Base-by-base conservation (phyloP, 2,329 filamentous ascomycete genomes). In the Nigrospora oryzae region DNA sequence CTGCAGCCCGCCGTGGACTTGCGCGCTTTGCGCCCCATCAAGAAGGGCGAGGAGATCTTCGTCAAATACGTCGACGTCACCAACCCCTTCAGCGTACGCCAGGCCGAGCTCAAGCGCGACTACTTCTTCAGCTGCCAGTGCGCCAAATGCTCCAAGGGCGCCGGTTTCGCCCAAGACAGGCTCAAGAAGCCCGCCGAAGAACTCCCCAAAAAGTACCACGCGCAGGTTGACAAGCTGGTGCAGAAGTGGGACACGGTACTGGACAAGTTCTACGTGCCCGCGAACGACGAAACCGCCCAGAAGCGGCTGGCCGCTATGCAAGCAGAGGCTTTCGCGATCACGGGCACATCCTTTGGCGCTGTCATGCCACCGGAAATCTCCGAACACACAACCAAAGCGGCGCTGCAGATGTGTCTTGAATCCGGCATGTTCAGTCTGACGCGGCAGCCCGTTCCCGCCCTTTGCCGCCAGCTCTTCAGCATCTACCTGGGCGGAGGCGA, bases 121-220 rank as follows among this genome's bases (percentile, higher is more conserved):
- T 75, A 73, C 60, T 66, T 66, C 53, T 77, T 77, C 57, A 58
- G 50, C 4, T 77, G 73, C 57, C 56, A 56, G 35, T 77, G 73
- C 51, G 48, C 51, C 38, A 74, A 72, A 53, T 77, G 73, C 50
- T 51, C 59, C 43, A 62, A 59, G 57, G 68, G 66, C 4, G 47
- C 60, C 13, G 58, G 54, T 2, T 54, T 57, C 11, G 53, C 56
- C 11, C 65, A 72, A 60, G 70, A 74, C 47, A 56, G 56, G 13
- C 71, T 69, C 53, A 36, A 48, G 11, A 50, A 46, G 38, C 43
- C 32, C 38, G 48, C 51, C 7, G 48, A 53, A 16, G 52, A 57
- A n/a, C 40, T 58, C 14, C 38, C 41, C 17, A 37, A 17, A 10
- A 46, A 52, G 33, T 52, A 54, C 30, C 41, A 43, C 37, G 42